Evolutionary conservation across 768 basidiomycete genomes (phyloP), one percentile per base, ranked within the genome.

Genomic region (Ramaria sp.): DNA sequence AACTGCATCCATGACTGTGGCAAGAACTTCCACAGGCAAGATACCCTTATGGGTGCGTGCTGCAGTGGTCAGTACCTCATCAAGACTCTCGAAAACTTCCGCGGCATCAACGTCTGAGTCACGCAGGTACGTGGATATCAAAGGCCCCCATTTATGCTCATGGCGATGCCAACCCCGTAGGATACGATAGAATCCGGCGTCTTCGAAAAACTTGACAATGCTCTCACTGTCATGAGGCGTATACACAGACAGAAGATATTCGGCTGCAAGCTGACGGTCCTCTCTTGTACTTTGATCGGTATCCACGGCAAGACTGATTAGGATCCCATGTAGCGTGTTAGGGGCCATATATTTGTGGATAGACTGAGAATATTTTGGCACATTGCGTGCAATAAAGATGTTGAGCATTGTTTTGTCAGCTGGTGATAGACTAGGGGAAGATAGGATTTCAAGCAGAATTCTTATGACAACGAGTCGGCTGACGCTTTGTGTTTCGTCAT

Each of bases 311-410:
- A 99, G 81, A 5, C 78, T 78, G 56, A 86, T 73, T 48, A 99
- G 78, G 61, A 97, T 81, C 38, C 70, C 74, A 61, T 92, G 85
- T 16, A 93, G 73, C 3, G 78, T 71, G 57, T 77, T 82, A 0
- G 84, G 78, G 0, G 83, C 69, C 39, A 92, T 72, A 24, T 34
- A 34, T 8, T 8, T 34, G 52, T 77, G 67, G 47, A 92, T 75
- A 66, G 83, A 90, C 67, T 96, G 93, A 1, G 87, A 82, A 69
- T 98, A 99, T 69, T 97, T 98, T 0, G 96, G 91, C 10, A 96
- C 81, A 66, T 98, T 99, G 56, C 94, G 85, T 3, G 96, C 90
- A 55, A 98, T 78, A 68, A 99, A 99, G 57, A 99, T 98, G 63
- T 94, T 82, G 48, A 95, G 76, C 66, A 99, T 88, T 3, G 88